Evolutionary conservation across 1,284 basidiomycete species (phyloP), one percentile per base, ranked within the genome.

Genomic region (Irpex sp.): DNA sequence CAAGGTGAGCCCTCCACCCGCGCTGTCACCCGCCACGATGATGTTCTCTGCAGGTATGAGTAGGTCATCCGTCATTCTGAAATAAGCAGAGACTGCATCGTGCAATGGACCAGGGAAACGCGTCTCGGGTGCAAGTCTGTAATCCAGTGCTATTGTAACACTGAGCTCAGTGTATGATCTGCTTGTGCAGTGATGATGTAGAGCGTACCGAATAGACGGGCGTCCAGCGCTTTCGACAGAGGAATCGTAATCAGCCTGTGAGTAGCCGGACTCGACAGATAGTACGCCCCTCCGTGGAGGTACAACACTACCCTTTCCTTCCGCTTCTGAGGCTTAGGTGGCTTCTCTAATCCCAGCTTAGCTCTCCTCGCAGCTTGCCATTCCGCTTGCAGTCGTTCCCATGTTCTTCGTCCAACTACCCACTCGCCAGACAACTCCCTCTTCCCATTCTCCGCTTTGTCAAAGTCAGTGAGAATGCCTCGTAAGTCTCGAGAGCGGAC

Each of bases 251-350:
- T 85, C 52, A 94, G 82, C 52, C 97, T 85, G 75, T 98, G 96
- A 0, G 94, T 94, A n/a, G 96, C 93, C 15, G 97, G 93, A 70
- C 92, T 96, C 69, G 94, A 96, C 65, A 94, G 83, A 74, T 95
- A 98, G 75, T 98, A 98, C 58, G 96, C 96, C 57, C 94, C 97
- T 61, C 97, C 97, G 72, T 99, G 97, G 17, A 98, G 83, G 73
- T 96, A 99, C 40, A 98, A 83, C 37, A 98, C 89, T 38, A 98
- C 92, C 58, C 91, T 84, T 66, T 96, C 93, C 66, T 87, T 89
- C 55, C 79, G 72, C 64, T 73, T 76, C 36, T 71, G 67, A 34
- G 71, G 71, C 3, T 63, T 59, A 19, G 48, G 62, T 11, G 44
- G 64, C 56, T 34, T 64, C 59, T 15, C n/a, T 17, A 37, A 3